A percentile compares a stretch with the other conserved stretches of the same genome.
Evolutionary conservation across 169 alveolate genomes (phyloP).

Genomic region (Plasmodium cynomolgi): DNA sequence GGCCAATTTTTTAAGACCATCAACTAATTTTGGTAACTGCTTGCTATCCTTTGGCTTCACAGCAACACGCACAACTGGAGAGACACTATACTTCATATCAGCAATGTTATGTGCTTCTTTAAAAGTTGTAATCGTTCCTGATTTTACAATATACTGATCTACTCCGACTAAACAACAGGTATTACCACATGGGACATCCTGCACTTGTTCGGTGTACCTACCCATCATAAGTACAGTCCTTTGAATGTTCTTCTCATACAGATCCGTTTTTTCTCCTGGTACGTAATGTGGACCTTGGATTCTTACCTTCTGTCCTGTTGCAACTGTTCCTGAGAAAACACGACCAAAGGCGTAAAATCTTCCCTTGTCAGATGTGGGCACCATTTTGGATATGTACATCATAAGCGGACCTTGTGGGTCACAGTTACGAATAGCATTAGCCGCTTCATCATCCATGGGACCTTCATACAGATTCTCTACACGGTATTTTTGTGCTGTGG

Average conservation of each 20-base stretch:
- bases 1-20: conserved; percentile 97
- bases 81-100: conserved; percentile 99
- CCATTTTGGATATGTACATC: conserved; percentile 99
- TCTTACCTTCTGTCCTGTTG: conserved; percentile 98
- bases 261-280: conserved; percentile 98
- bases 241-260: conserved; percentile 95
- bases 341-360: conserved; percentile 99
- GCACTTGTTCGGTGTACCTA: conserved; percentile 95
- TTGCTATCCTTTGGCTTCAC: conserved; percentile 98
- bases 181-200: conserved; percentile 99
- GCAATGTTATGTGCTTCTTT: conserved; percentile 98
- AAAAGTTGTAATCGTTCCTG: conserved; percentile 98
- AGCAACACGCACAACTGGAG: conserved; percentile 99
- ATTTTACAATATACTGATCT: conserved; percentile 97
- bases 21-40: conserved; percentile 99
- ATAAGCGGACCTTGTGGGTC: conserved; percentile 98
- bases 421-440: conserved; percentile 96
- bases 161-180: conserved; percentile 99
- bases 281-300: conserved; percentile 99
- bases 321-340: conserved; percentile 99
- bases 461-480: conserved; percentile 98
- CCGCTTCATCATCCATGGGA: conserved; percentile 99
- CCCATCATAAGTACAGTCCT: conserved; percentile 99
- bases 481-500: conserved; percentile 98
- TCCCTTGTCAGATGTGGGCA: conserved; percentile 99